Evolutionary conservation across 352 stramenopile genomes (phyloP).

Genomic region (Thraustochytrium striatum): DNA sequence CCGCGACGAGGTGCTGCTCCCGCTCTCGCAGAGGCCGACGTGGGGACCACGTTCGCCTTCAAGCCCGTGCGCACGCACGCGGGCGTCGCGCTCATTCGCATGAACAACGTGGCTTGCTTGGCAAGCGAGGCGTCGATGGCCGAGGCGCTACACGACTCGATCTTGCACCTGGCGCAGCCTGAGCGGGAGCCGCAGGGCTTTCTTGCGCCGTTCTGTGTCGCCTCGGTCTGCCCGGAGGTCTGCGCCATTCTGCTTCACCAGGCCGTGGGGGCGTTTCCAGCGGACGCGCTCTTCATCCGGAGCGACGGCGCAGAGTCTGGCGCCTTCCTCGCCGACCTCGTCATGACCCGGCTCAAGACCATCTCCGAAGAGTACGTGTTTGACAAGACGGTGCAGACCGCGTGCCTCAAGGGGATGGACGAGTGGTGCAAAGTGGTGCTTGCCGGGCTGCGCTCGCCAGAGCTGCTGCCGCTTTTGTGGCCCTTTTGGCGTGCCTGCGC

Average conservation of each 20-base stretch:
- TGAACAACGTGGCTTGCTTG: not conserved
- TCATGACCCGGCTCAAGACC: not conserved
- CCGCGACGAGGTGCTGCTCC: not conserved
- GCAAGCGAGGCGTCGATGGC: not conserved
- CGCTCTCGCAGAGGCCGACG: not conserved
- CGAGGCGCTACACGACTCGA: not conserved
- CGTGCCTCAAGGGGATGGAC: constrained; percentile 13
- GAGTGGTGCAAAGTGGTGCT: constrained; percentile 25
- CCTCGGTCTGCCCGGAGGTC: not conserved
- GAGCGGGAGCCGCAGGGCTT: not conserved
- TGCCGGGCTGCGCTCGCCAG: not conserved
- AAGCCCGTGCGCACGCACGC: not conserved
- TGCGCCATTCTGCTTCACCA: not conserved
- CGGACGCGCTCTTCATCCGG: not conserved
- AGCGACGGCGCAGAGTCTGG: not conserved
- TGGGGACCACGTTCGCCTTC: not conserved
- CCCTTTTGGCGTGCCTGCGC: not conserved
- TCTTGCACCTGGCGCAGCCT: not conserved
- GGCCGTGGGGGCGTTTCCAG: not conserved
- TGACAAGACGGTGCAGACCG: constrained; percentile 1
- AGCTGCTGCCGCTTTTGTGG: not conserved
- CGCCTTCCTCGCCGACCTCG: not conserved
- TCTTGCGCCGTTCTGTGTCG: not conserved
- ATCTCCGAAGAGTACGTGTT: constrained; percentile 38
- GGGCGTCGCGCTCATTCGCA: not conserved